Evolutionary conservation across 164 flowering plant genomes (phyloP), one percentile per base, ranked within the genome.

Genomic region (Magnolia sinica): DNA sequence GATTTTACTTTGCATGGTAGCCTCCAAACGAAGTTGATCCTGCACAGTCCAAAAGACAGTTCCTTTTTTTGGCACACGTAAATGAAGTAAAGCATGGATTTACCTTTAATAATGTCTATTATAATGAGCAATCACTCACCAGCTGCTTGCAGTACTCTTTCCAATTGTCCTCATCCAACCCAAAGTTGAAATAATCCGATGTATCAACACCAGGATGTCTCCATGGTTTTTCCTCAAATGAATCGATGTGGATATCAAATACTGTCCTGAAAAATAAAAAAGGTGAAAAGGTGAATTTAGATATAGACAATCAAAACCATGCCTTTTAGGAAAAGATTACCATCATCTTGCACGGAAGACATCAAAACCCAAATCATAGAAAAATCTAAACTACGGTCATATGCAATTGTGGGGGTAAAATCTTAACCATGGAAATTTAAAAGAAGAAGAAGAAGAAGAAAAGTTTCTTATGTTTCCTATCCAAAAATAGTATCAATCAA

Each of bases 1-100:
- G 79, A 95, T 95, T 85, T 88, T 93, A 87, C 95, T 92, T 86
- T 96, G 98, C 99, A 96, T 96, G n/a, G 99, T 94, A 55, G 97
- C 83, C 85, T 91, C 98, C 78, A 94, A 82, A 59, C 98, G 96
- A 45, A 84, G 89, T 85, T 91, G 96, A 79, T 90, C 99, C 99
- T 96, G 85, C 67, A 87, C 23, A 79, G 70, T 45, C 49, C 74
- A 74, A 73, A 77, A 61, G 68, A 58, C 64, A 50, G 51, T 51
- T 68, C 71, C 72, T 20, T 55, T 52, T 37, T 51, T 73, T 51
- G 51, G 29, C 29, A 27, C 45, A 73, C 8, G 8, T 49, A 29
- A 24, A 29, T 10, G 20, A 23, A 75, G 51, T 59, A 51, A 64
- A 72, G 4, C 37, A 19, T 2, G 24, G 19, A 29, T 37, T 58